Conservation (phyloP, 805 yeast genomes). For the Cyberlindnera maclurae region DNA sequence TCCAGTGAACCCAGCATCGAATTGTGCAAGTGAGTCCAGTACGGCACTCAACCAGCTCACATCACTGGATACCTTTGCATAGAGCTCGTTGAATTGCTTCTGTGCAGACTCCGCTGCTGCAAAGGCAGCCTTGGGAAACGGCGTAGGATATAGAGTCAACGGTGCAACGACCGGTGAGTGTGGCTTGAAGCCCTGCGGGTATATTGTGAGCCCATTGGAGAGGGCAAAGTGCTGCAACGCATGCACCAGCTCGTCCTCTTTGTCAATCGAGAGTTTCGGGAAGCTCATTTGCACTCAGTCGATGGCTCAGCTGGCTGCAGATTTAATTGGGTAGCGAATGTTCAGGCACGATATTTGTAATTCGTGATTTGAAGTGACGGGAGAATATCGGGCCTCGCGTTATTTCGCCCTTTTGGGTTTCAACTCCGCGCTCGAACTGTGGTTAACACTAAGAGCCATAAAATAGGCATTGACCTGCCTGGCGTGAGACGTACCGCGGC, state of each 20-base stretch:
- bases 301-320: neutral
- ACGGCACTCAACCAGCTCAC: slow-evolving; percentile 57
- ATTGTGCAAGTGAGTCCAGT: slow-evolving; percentile 44
- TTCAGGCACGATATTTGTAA: neutral
- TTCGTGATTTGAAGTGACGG: neutral
- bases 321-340: neutral
- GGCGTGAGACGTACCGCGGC: too few species aligned
- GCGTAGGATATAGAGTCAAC: slow-evolving; percentile 85
- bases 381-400: neutral
- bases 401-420: neutral
- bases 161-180: slow-evolving; percentile 64
- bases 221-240: slow-evolving; percentile 68
- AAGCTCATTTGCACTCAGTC: slow-evolving; percentile 8
- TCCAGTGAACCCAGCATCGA: slow-evolving; percentile 77
- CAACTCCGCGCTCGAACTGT: neutral
- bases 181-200: slow-evolving; percentile 48
- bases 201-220: slow-evolving; percentile 76
- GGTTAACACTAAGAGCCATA: neutral
- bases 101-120: slow-evolving; percentile 63
- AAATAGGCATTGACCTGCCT: too few species aligned
- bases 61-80: slow-evolving; percentile 55
- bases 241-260: slow-evolving; percentile 30
- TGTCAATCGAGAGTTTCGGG: slow-evolving; percentile 21
- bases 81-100: slow-evolving; percentile 60
- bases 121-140: slow-evolving; percentile 66